Percentiles rank a stretch among this genome's conserved stretches.
Conservation (phyloP, 1,139 yeast genomes). For the Nakaseomyces glabratus region DNA sequence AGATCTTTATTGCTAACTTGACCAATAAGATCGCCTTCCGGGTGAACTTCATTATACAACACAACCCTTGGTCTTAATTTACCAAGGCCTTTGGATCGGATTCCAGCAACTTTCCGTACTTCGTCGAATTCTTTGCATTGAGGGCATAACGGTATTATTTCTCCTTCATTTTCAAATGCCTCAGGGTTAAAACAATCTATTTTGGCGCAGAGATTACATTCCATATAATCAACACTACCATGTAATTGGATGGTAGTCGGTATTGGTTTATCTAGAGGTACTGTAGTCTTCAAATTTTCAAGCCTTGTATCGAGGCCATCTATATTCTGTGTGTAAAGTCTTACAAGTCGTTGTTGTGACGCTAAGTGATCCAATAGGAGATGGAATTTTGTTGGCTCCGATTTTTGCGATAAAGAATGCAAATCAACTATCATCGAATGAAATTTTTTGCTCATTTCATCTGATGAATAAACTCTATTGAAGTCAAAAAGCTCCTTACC, state of each 20-base stretch:
- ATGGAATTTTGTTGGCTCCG: slow-evolving; percentile 69
- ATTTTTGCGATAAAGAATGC: slow-evolving; percentile 46
- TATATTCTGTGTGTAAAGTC: slow-evolving; percentile 74
- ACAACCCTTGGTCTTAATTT: slow-evolving; percentile 74
- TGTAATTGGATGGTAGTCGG: slow-evolving; percentile 66
- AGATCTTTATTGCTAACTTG: slow-evolving; percentile 62
- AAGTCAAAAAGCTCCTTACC: slow-evolving; percentile 80
- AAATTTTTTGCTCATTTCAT: slow-evolving; percentile 50
- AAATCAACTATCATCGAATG: slow-evolving; percentile 66
- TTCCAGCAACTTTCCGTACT: slow-evolving; percentile 49
- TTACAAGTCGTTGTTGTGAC: slow-evolving; percentile 50
- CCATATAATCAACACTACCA: slow-evolving; percentile 62
- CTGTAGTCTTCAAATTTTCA: slow-evolving; percentile 40
- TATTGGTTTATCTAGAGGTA: slow-evolving; percentile 39
- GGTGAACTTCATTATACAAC: slow-evolving; percentile 78
- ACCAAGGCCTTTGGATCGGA: slow-evolving; percentile 69
- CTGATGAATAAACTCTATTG: slow-evolving; percentile 57
- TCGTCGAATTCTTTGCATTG: slow-evolving; percentile 47
- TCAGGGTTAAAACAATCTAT: slow-evolving; percentile 36
- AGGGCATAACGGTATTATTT: slow-evolving; percentile 43
- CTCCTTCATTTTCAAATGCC: slow-evolving; percentile 27
- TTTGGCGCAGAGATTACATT: slow-evolving; percentile 67
- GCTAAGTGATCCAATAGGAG: slow-evolving; percentile 50
- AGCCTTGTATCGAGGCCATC: slow-evolving; percentile 36
- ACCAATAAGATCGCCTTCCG: slow-evolving; percentile 77